Base-by-base conservation (phyloP, 108 stramenopile species). In the Mediolabrus comicus region DNA sequence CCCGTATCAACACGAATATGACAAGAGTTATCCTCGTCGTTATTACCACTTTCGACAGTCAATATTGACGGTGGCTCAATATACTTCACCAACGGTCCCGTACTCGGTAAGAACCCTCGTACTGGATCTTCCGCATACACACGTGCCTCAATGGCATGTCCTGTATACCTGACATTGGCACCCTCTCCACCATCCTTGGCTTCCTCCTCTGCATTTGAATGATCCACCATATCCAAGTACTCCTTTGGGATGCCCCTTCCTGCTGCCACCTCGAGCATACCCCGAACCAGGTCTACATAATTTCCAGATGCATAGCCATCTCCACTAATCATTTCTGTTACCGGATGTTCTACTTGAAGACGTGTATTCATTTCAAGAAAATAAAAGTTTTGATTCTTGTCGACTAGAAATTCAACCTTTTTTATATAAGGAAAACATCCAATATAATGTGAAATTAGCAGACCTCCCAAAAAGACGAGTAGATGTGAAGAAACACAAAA, bases 301-400 rank as follows among this genome's bases (percentile, higher is more conserved):
- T 54, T 53, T 13, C 76, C 76, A 3, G 59, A 53, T n/a, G 46
- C 56, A 6, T 66, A 70, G 24, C 76, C 76, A 36, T 75, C 64
- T 19, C 84, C 86, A 33, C 77, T 64, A 25, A 98, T 91, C 62
- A 83, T 69, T 79, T 99, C 99, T 0, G 98, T 98, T 12, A 99
- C 87, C 28, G 98, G 98, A 85, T 99, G 99, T 68, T 99, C 99
- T 31, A 97, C 97, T 68, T 97, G 95, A 24, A 97, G 81, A 17
- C 97, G 77, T 4, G 94, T 95, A 71, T 89, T 98, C 99, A 99
- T 99, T 88, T 99, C 99, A 16, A 98, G 83, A 81, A 99, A 99
- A 67, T 97, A 99, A 68, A 98, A 98, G 69, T 95, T 90, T 59
- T 92, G 71, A 24, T 84, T 69, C 39, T 93, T 75, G 54, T 97